Base-by-base conservation (phyloP, 2,329 filamentous ascomycete species). In the Fusarium bactridioides region DNA sequence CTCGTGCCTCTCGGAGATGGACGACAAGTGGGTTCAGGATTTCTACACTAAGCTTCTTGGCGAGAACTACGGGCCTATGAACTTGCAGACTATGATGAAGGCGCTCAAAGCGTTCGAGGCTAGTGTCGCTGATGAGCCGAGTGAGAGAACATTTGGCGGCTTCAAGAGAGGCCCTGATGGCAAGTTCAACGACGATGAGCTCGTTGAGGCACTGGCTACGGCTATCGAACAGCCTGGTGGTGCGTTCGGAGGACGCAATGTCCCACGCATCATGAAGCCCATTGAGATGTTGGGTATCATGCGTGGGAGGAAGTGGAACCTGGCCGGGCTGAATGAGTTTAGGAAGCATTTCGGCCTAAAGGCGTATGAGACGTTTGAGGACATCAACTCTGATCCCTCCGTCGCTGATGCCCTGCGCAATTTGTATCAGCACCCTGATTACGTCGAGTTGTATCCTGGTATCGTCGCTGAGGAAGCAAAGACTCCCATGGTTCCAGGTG, bases 301-400 rank as follows among this genome's bases (percentile, higher is more conserved):
- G 53, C 93, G 94, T 69, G 89, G 92, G 7, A 87, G 94, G 50
- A 87, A 88, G 61, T 97, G 94, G 94, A 91, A 94, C 68, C 82
- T 94, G 13, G 91, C 92, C 0, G 91, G 92, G 0, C 84, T 97
- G 68, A 97, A 97, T 78, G 94, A 96, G 83, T 97, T 96, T 85
- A 88, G 94, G 58, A 91, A 92, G 79, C 93, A 94, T 82, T 95
- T 95, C 75, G 90, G 91, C 4, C 84, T 97, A 10, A 92, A 93
- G 81, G 88, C 89, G 1, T 91, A 97, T 78, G 89, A 91, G 27
- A 92, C 86, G 0, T 97, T 97, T 67, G 92, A 95, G 79, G 93
- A 95, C 56, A 94, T 97, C 82, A 96, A 95, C 80, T 90, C 91
- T 0, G 91, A 96, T 74, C 91, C 91, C 0, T 87, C 89, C 19